Evolutionary conservation across 257 asterid genomes (phyloP).

Genomic region (Solanum habrochaites): DNA sequence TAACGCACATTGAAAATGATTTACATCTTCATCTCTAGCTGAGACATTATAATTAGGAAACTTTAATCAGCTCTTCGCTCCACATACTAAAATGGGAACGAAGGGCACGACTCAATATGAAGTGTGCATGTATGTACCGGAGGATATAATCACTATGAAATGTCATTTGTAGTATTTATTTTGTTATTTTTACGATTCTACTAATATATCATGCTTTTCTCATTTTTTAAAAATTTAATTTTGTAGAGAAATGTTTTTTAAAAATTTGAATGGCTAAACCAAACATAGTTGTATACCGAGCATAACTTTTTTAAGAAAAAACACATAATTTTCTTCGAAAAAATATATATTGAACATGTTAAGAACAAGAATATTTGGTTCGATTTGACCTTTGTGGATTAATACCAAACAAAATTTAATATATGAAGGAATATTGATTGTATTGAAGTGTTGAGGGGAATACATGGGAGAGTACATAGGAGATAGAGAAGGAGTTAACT

Average conservation of each 20-base stretch:
- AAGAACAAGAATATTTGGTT: background rate
- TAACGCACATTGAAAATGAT: background rate
- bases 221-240: background rate
- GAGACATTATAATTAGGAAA: background rate
- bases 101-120: background rate
- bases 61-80: background rate
- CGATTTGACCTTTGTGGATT: background rate
- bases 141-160: background rate
- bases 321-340: background rate
- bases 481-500: too few species aligned
- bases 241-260: background rate
- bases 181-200: background rate
- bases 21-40: background rate
- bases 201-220: background rate
- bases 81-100: background rate
- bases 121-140: background rate
- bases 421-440: too few species aligned
- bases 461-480: too few species aligned
- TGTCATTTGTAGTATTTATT: rapidly evolving
- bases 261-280: background rate
- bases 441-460: too few species aligned
- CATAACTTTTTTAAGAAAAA: background rate
- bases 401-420: background rate
- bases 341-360: background rate
- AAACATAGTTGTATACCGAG: background rate